phyloP scores from a whole-genome alignment of 257 asterid genomes.

The Petrea volubilis region DNA sequence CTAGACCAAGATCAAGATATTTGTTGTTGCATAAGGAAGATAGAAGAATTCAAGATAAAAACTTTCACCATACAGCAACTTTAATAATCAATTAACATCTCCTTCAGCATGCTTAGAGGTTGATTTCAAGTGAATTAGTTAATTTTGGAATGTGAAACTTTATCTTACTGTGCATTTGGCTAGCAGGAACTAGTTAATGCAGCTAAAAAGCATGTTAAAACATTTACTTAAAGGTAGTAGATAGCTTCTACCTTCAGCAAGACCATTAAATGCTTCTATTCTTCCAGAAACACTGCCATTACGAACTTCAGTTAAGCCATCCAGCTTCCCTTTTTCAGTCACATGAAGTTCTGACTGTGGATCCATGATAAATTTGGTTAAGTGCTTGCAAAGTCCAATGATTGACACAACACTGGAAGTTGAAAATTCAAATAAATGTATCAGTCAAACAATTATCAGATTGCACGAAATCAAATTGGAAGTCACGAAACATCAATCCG shows the following conservation, averaged over 20 bases:
- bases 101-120: neutral
- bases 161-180: constrained; percentile 4
- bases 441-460: constrained; percentile 18
- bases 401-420: constrained; percentile 26
- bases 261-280: constrained; percentile 51
- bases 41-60: neutral
- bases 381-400: constrained; percentile 25
- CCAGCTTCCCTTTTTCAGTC: constrained; percentile 45
- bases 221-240: neutral
- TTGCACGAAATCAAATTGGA: constrained; percentile 10
- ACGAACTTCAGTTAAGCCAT: constrained; percentile 41
- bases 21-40: neutral
- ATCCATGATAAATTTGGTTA: constrained; percentile 55
- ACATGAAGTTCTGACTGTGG: constrained; percentile 41
- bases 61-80: neutral
- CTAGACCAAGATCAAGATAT: neutral
- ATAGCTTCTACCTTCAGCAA: constrained; percentile 49
- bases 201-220: neutral
- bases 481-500: constrained; percentile 15
- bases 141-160: neutral
- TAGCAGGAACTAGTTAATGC: constrained; percentile 5
- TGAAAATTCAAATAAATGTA: constrained; percentile 16
- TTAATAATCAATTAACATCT: neutral
- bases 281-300: constrained; percentile 53
- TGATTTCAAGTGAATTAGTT: neutral